Evolutionary conservation across 2,329 filamentous ascomycete genomes (phyloP).

Genomic region (Fusarium lateritium): DNA sequence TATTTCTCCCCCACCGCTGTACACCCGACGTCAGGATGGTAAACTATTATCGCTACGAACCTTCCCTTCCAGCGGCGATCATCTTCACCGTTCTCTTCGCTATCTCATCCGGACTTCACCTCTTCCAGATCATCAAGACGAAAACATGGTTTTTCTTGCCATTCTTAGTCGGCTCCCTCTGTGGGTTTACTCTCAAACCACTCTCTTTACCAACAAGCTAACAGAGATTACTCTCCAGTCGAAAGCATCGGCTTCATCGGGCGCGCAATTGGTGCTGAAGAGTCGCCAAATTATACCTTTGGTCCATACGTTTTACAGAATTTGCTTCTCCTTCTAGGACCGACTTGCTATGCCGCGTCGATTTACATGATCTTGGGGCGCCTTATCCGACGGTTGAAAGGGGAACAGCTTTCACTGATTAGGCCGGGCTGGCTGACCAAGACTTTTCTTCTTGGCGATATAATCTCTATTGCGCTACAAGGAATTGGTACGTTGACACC

Average conservation of each 20-base stretch:
- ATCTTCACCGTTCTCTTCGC: neutral
- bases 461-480: constrained; percentile 4
- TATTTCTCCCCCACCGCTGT: too few species aligned
- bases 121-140: neutral
- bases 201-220: neutral
- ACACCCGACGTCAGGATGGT: too few species aligned
- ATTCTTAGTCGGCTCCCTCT: too few species aligned
- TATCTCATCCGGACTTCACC: neutral
- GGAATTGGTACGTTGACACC: neutral
- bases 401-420: neutral
- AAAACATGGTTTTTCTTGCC: neutral
- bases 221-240: neutral
- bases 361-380: constrained; percentile 18
- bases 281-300: constrained; percentile 1
- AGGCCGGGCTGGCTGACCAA: constrained; percentile 7
- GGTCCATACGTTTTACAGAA: neutral
- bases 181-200: too few species aligned
- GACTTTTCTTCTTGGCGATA: constrained; percentile 6
- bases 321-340: constrained; percentile 6
- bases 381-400: neutral
- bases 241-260: neutral
- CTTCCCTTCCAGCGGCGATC: neutral
- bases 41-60: neutral
- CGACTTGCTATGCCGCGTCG: constrained; percentile 8
- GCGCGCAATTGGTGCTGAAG: neutral